Conservation (phyloP, 2,329 filamentous ascomycete species). For the Calonectria crousiana region DNA sequence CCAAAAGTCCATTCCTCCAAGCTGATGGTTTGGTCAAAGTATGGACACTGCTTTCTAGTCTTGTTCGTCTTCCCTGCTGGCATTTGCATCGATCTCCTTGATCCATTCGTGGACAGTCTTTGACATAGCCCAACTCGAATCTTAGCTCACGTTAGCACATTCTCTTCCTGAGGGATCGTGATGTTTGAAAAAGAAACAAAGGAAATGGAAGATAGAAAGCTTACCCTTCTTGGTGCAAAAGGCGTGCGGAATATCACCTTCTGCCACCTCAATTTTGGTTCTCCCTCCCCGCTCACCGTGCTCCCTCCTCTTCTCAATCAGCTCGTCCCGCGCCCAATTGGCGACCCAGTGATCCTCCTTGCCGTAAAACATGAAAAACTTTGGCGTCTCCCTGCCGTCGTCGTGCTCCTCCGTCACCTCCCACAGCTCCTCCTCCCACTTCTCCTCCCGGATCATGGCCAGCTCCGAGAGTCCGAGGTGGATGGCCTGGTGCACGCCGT, state of each 20-base stretch:
- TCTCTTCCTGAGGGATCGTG: neutral
- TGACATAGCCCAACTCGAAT: constrained; percentile 45
- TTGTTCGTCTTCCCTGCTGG: neutral
- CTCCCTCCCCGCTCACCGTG: constrained; percentile 50
- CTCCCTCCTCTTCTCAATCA: constrained; percentile 60
- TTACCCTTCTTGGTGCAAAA: constrained; percentile 64
- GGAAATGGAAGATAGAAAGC: constrained; percentile 25
- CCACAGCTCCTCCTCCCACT: constrained; percentile 72
- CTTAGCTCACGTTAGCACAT: constrained; percentile 17
- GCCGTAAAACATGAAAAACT: constrained; percentile 72
- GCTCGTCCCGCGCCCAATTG: constrained; percentile 65
- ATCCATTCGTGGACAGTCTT: constrained; percentile 47
- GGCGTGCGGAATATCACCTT: constrained; percentile 68
- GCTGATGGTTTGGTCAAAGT: neutral
- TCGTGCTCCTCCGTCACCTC: constrained; percentile 48
- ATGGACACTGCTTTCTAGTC: neutral
- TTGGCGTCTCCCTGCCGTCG: constrained; percentile 49
- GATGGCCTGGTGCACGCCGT: constrained; percentile 71
- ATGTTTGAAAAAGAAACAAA: neutral
- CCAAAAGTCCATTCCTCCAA: neutral
- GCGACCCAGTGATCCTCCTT: constrained; percentile 73
- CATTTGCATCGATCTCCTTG: constrained; percentile 40
- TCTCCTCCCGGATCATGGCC: constrained; percentile 67
- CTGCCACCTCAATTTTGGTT: constrained; percentile 66
- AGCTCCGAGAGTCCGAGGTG: constrained; percentile 72